phyloP scores from a whole-genome alignment of 83 land plant species.

The Isoetes engelmannii region DNA sequence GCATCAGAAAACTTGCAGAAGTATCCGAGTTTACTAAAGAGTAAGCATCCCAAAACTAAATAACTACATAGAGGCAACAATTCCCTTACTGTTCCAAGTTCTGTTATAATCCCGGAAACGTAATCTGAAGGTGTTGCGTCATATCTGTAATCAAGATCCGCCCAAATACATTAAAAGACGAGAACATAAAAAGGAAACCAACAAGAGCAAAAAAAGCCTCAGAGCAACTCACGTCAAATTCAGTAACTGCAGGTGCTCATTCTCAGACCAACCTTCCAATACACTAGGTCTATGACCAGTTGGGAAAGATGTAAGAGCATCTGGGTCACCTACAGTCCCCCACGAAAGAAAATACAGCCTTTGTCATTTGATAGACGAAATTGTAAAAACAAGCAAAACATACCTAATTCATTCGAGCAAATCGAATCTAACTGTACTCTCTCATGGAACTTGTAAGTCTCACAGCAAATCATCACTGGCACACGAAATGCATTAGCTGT shows the following conservation, averaged over 20 bases:
- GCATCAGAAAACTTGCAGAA: not conserved
- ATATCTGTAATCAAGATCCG: constrained; percentile 46
- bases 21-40: not conserved
- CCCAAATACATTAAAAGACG: not conserved
- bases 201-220: not conserved
- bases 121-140: constrained; percentile 95
- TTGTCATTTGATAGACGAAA: not conserved
- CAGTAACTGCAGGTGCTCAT: constrained; percentile 66
- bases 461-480: constrained; percentile 90
- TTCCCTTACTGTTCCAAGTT: constrained; percentile 86
- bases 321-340: constrained; percentile 66
- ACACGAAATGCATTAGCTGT: constrained; percentile 89
- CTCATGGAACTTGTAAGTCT: constrained; percentile 97
- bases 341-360: not conserved
- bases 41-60: not conserved
- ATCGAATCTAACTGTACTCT: constrained; percentile 98
- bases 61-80: not conserved
- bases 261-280: constrained; percentile 54
- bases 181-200: not conserved
- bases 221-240: constrained; percentile 62
- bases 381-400: constrained; percentile 4
- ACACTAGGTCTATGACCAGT: constrained; percentile 49
- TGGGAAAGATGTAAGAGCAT: constrained; percentile 62
- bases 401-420: constrained; percentile 92
- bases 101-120: constrained; percentile 85